These are phyloP conservation scores for Xylaria acuta DNA, from an alignment of 495 filamentous ascomycete genomes.

Conservation along the genomic window DNA sequence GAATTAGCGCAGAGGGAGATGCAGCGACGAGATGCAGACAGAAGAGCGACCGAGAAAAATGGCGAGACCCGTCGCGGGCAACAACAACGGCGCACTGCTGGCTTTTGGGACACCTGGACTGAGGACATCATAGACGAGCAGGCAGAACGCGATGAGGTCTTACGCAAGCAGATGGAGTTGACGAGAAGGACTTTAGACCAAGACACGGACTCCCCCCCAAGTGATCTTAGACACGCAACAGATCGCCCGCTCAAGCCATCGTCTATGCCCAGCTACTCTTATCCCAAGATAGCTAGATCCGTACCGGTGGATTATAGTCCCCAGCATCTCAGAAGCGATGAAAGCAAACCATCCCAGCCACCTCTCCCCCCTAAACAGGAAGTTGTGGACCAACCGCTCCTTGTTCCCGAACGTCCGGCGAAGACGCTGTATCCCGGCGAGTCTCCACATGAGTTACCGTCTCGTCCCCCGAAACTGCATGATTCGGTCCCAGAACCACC, in stretches of 20 bases:
- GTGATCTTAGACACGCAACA: slow-evolving; percentile 15
- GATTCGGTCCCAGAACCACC: slow-evolving; percentile 33
- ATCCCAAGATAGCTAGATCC: slow-evolving; percentile 57
- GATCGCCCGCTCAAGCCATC: slow-evolving; percentile 1
- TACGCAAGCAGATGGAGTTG: slow-evolving; percentile 57
- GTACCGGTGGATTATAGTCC: slow-evolving; percentile 50
- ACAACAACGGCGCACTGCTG: slow-evolving; percentile 62
- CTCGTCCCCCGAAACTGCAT: slow-evolving; percentile 45
- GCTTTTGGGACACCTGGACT: slow-evolving; percentile 69
- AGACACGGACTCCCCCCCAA: slow-evolving; percentile 24
- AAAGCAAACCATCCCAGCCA: slow-evolving; percentile 39
- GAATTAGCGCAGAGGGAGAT: slow-evolving; percentile 78
- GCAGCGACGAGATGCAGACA: slow-evolving; percentile 66
- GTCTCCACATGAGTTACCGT: slow-evolving; percentile 33
- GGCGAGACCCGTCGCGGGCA: slow-evolving; percentile 63
- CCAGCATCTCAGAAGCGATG: slow-evolving; percentile 22
- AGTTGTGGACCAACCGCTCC: slow-evolving; percentile 13
- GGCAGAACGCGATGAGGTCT: slow-evolving; percentile 51
- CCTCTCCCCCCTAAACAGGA: slow-evolving; percentile 54
- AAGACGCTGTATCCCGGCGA: slow-evolving; percentile 35
- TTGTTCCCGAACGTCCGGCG: slow-evolving; percentile 32
- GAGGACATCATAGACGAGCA: slow-evolving; percentile 33
- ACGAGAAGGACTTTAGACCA: slow-evolving; percentile 51
- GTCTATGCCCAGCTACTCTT: slow-evolving; percentile 47
- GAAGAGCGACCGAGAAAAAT: slow-evolving; percentile 60